Evolutionary conservation across 108 stramenopile species (phyloP).

Genomic region (Chaetoceros muelleri): DNA sequence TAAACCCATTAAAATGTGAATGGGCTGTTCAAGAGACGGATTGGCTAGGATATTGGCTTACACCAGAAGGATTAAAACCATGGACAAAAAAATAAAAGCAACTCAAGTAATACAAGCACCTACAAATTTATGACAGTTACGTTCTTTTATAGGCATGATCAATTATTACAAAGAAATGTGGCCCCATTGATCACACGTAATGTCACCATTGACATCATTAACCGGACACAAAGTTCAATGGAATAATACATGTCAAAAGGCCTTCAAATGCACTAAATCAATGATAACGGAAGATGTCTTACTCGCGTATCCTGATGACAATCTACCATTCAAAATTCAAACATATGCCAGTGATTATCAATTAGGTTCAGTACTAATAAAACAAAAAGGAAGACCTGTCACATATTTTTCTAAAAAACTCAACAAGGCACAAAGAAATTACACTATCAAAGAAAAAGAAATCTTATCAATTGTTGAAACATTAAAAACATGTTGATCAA

Average conservation of each 20-base stretch:
- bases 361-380: constrained; percentile 19
- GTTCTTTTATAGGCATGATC: constrained; percentile 29
- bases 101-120: constrained; percentile 18
- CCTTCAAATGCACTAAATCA: constrained; percentile 12
- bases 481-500: constrained; percentile 9
- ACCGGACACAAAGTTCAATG: too few relatives aligned
- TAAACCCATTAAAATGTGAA: too few relatives aligned
- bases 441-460: constrained; percentile 15
- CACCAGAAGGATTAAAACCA: constrained; percentile 31
- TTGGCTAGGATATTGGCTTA: too few relatives aligned
- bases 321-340: constrained; percentile 12
- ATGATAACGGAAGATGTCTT: constrained; percentile 6
- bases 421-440: constrained; percentile 9
- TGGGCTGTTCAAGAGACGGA: too few relatives aligned
- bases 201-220: constrained; percentile 28
- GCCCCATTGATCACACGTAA: constrained; percentile 27
- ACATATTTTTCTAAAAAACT: constrained; percentile 2
- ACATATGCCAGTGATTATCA: constrained; percentile 11
- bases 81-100: constrained; percentile 35
- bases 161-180: too few relatives aligned
- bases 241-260: too few relatives aligned
- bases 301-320: constrained; percentile 10
- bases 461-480: constrained; percentile 19
- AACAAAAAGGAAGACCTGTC: constrained; percentile 27
- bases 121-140: constrained; percentile 11